Evolutionary conservation across 768 basidiomycete genomes (phyloP).

Genomic region (Butyriboletus loyo): DNA sequence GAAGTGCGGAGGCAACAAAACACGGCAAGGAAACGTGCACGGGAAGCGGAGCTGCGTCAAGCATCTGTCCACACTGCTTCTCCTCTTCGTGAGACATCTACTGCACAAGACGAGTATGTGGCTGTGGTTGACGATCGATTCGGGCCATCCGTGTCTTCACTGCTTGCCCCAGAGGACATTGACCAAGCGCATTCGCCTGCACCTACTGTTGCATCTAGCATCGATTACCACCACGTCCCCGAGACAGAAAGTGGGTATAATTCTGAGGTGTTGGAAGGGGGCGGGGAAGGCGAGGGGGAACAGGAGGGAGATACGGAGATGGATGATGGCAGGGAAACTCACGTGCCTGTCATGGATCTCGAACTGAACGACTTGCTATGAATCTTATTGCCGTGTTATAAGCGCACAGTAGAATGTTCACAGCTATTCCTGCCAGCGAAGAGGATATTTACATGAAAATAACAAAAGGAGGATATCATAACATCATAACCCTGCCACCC

Average conservation of each 20-base stretch:
- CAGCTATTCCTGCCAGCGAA: background rate
- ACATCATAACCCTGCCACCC: conserved; percentile 26
- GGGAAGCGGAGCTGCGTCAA: conserved; percentile 32
- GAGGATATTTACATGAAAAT: background rate
- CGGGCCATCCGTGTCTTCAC: conserved; percentile 24
- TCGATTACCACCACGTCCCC: conserved; percentile 37
- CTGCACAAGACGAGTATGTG: conserved; percentile 29
- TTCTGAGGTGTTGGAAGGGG: conserved; percentile 41
- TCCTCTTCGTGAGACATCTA: conserved; percentile 27
- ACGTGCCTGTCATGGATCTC: conserved; percentile 28
- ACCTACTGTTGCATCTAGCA: conserved; percentile 48
- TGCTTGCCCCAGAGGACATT: conserved; percentile 27
- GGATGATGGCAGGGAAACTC: conserved; percentile 19
- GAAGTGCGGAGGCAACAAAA: conserved; percentile 50
- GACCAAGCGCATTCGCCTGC: conserved; percentile 48
- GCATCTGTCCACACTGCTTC: conserved; percentile 23
- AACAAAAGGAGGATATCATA: background rate
- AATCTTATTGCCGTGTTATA: conserved; percentile 2
- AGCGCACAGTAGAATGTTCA: background rate
- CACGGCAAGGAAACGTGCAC: conserved; percentile 50
- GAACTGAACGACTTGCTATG: conserved; percentile 24
- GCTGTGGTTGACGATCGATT: conserved; percentile 27
- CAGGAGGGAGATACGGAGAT: conserved; percentile 24
- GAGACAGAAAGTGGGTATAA: conserved; percentile 56
- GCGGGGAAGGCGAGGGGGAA: conserved; percentile 26